Evolutionary conservation across 208 protist species (phyloP).

Genomic region (Borovskyia barvae): DNA sequence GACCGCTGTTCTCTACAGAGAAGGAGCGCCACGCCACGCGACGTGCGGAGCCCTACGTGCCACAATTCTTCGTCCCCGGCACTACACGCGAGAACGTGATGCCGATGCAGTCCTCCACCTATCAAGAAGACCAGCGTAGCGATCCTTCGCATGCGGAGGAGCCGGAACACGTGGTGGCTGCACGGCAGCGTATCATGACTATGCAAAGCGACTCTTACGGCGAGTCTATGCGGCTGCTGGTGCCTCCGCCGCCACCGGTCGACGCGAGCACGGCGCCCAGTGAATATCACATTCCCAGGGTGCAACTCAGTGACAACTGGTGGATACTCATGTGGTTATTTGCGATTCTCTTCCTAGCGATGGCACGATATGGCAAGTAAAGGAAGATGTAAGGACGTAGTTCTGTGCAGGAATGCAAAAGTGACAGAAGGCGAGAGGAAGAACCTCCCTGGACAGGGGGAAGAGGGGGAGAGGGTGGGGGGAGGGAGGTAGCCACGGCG

Average conservation of each 20-base stretch:
- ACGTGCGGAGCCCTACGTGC: neutral
- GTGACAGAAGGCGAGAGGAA: no score
- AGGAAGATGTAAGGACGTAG: neutral
- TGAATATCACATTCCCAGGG: constrained; percentile 28
- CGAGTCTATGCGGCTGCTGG: constrained; percentile 42
- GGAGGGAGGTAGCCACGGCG: no score
- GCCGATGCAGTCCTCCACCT: constrained; percentile 19
- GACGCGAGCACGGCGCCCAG: constrained; percentile 19
- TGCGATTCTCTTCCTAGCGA: constrained; percentile 22
- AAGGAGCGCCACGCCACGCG: constrained; percentile 6
- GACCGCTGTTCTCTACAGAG: constrained; percentile 26
- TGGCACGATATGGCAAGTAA: constrained; percentile 50
- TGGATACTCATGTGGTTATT: constrained; percentile 49
- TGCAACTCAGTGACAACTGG: constrained; percentile 37
- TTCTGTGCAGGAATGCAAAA: no score
- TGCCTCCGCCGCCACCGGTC: constrained; percentile 60
- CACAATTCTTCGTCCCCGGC: constrained; percentile 3
- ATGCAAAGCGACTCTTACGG: constrained; percentile 64
- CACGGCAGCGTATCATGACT: constrained; percentile 42
- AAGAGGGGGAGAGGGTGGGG: no score
- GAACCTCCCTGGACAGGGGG: no score
- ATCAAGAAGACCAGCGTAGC: constrained; percentile 39
- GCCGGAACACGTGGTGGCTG: constrained; percentile 45
- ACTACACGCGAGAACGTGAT: constrained; percentile 5
- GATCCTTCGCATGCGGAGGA: constrained; percentile 39